These are phyloP conservation scores for Suhomyces kilbournensis DNA, from an alignment of 805 yeast genomes.

Conservation along the genomic window DNA sequence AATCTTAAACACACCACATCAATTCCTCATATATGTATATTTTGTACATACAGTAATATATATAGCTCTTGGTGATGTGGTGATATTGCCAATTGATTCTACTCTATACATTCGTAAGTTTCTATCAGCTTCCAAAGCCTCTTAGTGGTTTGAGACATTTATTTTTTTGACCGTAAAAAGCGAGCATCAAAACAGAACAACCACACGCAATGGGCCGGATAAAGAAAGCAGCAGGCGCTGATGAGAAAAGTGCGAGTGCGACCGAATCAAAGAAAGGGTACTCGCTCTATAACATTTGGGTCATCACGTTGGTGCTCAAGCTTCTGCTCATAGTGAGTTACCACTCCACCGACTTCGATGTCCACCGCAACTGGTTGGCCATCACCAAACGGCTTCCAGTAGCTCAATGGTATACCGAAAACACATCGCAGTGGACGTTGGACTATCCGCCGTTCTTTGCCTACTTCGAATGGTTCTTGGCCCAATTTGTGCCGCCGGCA, in stretches of 20 bases:
- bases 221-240: not conserved
- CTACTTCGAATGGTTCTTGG: conserved; percentile 80
- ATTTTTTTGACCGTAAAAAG: not conserved
- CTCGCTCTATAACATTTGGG: conserved; percentile 36
- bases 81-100: too few species aligned
- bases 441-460: conserved; percentile 99
- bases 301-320: conserved; percentile 33
- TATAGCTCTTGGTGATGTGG: too few species aligned
- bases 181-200: not conserved
- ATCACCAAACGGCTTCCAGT: conserved; percentile 77
- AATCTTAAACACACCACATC: too few species aligned
- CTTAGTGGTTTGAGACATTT: not conserved
- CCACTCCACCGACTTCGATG: conserved; percentile 95
- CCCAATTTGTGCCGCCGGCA: conserved; percentile 63
- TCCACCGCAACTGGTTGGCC: conserved; percentile 96
- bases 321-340: conserved; percentile 54
- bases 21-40: too few species aligned
- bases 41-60: too few species aligned
- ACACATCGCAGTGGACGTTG: conserved; percentile 83
- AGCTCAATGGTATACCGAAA: conserved; percentile 77
- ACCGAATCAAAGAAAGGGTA: conserved; percentile 6
- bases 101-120: not conserved
- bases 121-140: not conserved
- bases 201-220: not conserved
- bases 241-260: not conserved